These are phyloP conservation scores for Hanseniaspora uvarum DNA, from an alignment of 1,139 yeast species.

Conservation along the genomic window DNA sequence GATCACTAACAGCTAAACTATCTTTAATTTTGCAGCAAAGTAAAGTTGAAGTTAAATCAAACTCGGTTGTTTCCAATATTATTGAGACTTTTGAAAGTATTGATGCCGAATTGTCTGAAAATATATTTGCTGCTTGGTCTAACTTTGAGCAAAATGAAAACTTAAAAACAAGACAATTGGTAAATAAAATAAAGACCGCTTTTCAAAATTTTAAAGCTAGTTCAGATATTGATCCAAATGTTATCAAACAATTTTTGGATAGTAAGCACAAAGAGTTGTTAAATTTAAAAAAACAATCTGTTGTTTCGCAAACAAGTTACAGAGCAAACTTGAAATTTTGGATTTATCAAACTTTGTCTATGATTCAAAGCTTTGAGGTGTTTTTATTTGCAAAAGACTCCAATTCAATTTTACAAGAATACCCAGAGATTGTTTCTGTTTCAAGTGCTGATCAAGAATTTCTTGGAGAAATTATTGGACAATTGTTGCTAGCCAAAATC, in stretches of 20 bases:
- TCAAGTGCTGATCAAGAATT: slow-evolving; percentile 13
- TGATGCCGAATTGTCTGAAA: background rate
- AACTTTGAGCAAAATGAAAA: background rate
- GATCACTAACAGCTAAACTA: background rate
- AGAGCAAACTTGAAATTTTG: slow-evolving; percentile 3
- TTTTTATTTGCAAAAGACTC: background rate
- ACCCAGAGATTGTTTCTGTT: background rate
- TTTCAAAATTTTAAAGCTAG: slow-evolving; percentile 1
- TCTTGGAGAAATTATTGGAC: slow-evolving; percentile 12
- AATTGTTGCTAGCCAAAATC: slow-evolving; percentile 8
- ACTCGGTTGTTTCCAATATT: background rate
- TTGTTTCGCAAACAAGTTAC: background rate
- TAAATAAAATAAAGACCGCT: background rate
- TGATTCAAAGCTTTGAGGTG: background rate
- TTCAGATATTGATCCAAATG: background rate
- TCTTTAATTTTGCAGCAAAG: background rate
- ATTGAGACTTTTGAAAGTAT: background rate
- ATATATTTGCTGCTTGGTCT: background rate
- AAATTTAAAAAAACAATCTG: background rate
- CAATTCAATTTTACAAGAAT: background rate
- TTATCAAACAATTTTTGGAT: background rate
- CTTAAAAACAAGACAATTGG: background rate
- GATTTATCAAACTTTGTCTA: slow-evolving; percentile 4
- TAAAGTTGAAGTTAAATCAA: background rate
- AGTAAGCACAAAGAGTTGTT: slow-evolving; percentile 2